Conservation (phyloP, 495 filamentous ascomycete genomes). For the Aspergillus heteromorphus region DNA sequence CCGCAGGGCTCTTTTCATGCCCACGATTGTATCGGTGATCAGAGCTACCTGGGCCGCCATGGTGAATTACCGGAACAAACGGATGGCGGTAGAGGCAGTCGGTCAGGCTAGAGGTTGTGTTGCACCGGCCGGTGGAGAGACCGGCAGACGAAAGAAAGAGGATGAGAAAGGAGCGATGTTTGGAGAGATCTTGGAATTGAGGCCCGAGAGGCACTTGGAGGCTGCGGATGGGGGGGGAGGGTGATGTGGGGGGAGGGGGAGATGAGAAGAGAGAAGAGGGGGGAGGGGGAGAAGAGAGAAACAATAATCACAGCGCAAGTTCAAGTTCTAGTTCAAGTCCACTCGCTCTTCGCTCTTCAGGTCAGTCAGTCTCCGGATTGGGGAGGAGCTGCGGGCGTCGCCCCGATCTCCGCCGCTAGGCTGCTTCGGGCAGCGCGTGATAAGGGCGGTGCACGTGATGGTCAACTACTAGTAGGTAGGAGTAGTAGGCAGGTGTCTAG, state of each 20-base stretch:
- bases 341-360: not conserved
- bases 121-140: too few relatives aligned
- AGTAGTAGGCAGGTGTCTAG: too few relatives aligned
- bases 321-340: too few relatives aligned
- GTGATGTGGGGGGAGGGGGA: not conserved
- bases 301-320: not conserved
- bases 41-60: conserved; percentile 70
- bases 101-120: not conserved
- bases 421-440: conserved; percentile 25
- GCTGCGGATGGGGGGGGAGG: not conserved
- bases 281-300: not conserved
- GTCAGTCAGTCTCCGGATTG: conserved; percentile 19
- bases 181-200: not conserved
- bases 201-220: not conserved
- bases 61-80: conserved; percentile 15
- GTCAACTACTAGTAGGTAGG: too few relatives aligned
- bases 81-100: conserved; percentile 4
- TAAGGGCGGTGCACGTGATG: conserved; percentile 31
- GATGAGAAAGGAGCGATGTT: not conserved
- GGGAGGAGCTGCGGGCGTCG: conserved; percentile 27
- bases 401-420: conserved; percentile 30
- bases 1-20: conserved; percentile 68
- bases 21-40: conserved; percentile 67
- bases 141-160: too few relatives aligned
- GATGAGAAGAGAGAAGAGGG: not conserved